Conservation (phyloP, 129 eudicot genomes). For the Saussurea involucrata region DNA sequence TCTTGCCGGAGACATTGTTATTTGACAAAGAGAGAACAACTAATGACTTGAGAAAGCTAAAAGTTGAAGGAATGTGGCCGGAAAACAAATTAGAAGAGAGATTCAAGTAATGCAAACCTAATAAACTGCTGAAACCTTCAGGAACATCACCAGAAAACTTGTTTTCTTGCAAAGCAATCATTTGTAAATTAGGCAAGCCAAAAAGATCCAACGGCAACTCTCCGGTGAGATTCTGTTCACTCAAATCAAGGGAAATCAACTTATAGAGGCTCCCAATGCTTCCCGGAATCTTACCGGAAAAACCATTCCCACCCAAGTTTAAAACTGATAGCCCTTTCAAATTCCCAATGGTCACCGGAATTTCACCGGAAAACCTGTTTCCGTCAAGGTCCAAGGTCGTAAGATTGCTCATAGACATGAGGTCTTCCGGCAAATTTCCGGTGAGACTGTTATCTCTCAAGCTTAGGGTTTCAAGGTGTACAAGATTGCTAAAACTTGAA, state of each 20-base stretch:
- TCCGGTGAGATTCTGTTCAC: constrained; percentile 67
- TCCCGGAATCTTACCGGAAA: constrained; percentile 62
- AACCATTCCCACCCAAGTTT: constrained; percentile 60
- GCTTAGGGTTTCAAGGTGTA: constrained; percentile 42
- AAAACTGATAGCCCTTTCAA: constrained; percentile 45
- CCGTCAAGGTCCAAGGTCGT: constrained; percentile 48
- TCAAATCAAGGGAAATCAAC: constrained; percentile 69
- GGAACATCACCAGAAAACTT: constrained; percentile 63
- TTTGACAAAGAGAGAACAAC: constrained; percentile 66
- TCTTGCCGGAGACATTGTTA: constrained; percentile 58
- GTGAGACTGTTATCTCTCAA: constrained; percentile 59
- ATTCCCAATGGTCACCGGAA: constrained; percentile 54
- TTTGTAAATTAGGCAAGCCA: constrained; percentile 74
- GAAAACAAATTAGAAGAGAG: constrained; percentile 71
- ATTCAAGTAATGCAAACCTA: constrained; percentile 65
- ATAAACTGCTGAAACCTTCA: constrained; percentile 84
- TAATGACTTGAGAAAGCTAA: constrained; percentile 63
- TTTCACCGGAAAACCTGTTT: constrained; percentile 58
- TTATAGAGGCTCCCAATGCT: constrained; percentile 59
- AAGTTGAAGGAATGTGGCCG: constrained; percentile 66
- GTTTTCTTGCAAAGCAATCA: constrained; percentile 73
- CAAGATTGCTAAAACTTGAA: constrained; percentile 39
- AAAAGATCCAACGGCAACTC: constrained; percentile 69
- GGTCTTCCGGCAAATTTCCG: constrained; percentile 55
- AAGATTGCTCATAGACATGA: constrained; percentile 54